These are phyloP conservation scores for Noccaea bulbosa DNA, from an alignment of 345 rosid genomes.

Conservation along the genomic window DNA sequence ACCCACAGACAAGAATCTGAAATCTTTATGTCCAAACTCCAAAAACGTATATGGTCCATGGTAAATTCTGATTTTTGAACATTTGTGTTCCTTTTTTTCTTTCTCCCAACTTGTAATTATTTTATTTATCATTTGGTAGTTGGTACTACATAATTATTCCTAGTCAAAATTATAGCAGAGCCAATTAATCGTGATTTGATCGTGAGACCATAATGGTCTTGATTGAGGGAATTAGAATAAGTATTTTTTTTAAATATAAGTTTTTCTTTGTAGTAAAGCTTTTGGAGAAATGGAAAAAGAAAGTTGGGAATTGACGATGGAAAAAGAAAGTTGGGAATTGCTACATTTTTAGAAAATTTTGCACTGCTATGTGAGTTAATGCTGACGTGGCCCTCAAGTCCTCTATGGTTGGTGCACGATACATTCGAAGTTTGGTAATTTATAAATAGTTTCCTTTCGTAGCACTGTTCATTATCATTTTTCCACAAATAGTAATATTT, in stretches of 20 bases:
- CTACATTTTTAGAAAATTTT: neutral
- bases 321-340: slow-evolving; percentile 15
- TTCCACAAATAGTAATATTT: slow-evolving; percentile 1
- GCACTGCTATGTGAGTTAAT: slow-evolving; percentile 22
- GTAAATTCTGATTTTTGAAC: neutral
- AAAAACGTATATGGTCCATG: slow-evolving; percentile 26
- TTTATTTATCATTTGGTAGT: slow-evolving; percentile 16
- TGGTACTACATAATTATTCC: slow-evolving; percentile 12
- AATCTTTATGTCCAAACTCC: slow-evolving; percentile 15
- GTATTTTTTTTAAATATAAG: too few relatives aligned
- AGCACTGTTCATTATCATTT: slow-evolving; percentile 8
- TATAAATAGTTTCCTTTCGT: slow-evolving; percentile 10
- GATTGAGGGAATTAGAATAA: neutral
- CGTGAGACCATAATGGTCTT: slow-evolving; percentile 25
- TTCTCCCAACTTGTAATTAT: neutral
- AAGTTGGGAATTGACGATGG: slow-evolving; percentile 2
- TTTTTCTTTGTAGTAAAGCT: too few relatives aligned
- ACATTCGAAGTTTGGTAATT: slow-evolving; percentile 27
- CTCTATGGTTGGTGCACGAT: slow-evolving; percentile 33
- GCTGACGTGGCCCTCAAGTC: slow-evolving; percentile 32
- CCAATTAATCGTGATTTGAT: slow-evolving; percentile 24
- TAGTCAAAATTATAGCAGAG: slow-evolving; percentile 15
- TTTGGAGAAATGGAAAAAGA: slow-evolving; percentile 7
- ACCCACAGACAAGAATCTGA: slow-evolving; percentile 39
- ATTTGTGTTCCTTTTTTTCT: neutral